Evolutionary conservation across 768 basidiomycete genomes (phyloP), one percentile per base, ranked within the genome.

Genomic region (Agaricus blazei): DNA sequence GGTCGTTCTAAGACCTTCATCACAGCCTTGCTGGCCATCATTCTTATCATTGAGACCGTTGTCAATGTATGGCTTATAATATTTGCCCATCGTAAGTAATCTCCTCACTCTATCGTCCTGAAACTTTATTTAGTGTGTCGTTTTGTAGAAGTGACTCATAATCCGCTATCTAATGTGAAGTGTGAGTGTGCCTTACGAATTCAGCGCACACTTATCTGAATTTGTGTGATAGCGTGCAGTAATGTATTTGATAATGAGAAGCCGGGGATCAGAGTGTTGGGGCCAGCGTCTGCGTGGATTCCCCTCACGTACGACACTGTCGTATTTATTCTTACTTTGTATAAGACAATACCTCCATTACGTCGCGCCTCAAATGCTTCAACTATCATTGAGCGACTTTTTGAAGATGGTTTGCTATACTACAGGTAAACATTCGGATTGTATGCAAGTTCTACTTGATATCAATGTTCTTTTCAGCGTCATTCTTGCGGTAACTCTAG

Each of bases 21-120:
- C 29, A 58, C 67, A 52, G 58, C 62, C 56, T 28, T 60, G n/a
- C 59, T 72, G 52, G 62, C 67, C 52, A 8, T 63, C 46, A 48
- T 85, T 8, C 73, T 82, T 40, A 7, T 75, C 9, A 51, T 74
- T 29, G 77, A 80, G 66, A 69, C 78, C n/a, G 65, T 61, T 3
- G 63, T 80, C 59, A 83, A 81, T 56, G 71, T 72, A 0, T 85
- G 78, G 78, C 67, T 87, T n/a, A 68, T 87, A 19, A 72, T 73
- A 27, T 59, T 67, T 14, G 83, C 75, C 0, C 59, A 73, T 69
- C 70, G 85, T 86, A 58, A 11, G 81, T 64, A 42, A 34, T 34
- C 1, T 3, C 36, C 50, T 38, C 26, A 1, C 40, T 37, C 23
- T 40, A 46, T n/a, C 24, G 14, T 57, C n/a, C 26, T 37, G n/a